Percentiles rank a stretch among this genome's conserved stretches.
phyloP scores from a whole-genome alignment of 2,329 filamentous ascomycete species.

The Didymella sp. region DNA sequence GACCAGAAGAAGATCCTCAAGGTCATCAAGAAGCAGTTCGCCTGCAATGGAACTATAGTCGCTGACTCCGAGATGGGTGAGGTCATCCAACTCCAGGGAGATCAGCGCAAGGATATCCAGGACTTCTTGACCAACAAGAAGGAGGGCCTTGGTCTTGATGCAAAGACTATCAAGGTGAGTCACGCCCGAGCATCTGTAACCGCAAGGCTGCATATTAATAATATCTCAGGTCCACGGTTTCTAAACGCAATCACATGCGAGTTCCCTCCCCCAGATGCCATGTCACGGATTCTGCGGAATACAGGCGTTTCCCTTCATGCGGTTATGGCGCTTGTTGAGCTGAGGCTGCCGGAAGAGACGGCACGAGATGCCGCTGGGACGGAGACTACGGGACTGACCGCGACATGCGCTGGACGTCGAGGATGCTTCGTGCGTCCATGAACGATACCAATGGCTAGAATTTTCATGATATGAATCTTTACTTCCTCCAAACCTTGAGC shows the following conservation, averaged over 20 bases:
- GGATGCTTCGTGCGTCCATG: slow-evolving; percentile 18
- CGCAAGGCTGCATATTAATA: slow-evolving; percentile 2
- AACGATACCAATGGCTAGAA: slow-evolving; percentile 20
- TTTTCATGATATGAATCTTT: slow-evolving; percentile 17
- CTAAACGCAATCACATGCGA: slow-evolving; percentile 32
- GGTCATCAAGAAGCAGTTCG: slow-evolving; percentile 99
- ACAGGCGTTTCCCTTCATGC: slow-evolving; percentile 10
- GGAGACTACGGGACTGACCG: slow-evolving; percentile 11
- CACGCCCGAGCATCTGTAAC: neutral
- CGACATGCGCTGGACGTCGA: slow-evolving; percentile 13
- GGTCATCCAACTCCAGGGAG: slow-evolving; percentile 99
- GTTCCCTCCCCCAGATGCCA: slow-evolving; percentile 25
- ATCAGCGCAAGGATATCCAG: slow-evolving; percentile 98
- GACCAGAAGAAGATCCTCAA: slow-evolving; percentile 99
- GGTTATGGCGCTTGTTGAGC: slow-evolving; percentile 7
- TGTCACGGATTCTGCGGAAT: slow-evolving; percentile 7
- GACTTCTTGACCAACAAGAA: slow-evolving; percentile 97
- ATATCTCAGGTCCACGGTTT: slow-evolving; percentile 45
- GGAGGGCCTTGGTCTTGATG: slow-evolving; percentile 89
- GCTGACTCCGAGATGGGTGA: slow-evolving; percentile 95
- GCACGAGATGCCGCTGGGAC: slow-evolving; percentile 13
- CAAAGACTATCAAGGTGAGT: slow-evolving; percentile 92
- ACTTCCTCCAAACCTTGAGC: slow-evolving; percentile 6
- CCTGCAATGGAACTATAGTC: slow-evolving; percentile 99
- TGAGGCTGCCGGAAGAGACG: slow-evolving; percentile 17